Base-by-base conservation (phyloP, 352 stramenopile species). In the Poterioochromonas sp. region DNA sequence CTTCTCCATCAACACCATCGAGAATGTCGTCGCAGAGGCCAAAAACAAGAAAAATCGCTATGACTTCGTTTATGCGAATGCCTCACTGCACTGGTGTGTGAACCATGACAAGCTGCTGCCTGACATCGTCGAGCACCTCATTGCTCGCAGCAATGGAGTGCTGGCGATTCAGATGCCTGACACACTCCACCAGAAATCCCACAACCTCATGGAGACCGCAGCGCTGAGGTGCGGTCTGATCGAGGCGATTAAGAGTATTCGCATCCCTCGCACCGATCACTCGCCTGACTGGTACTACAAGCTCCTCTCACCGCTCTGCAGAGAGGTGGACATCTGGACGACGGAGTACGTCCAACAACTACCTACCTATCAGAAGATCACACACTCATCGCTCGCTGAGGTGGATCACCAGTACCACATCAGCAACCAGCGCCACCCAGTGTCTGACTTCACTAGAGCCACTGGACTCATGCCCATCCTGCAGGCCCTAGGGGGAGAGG, bases 131-230 rank as follows among this genome's bases (percentile, higher is more conserved):
- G 2, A 29, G 11, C 49, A 74, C 37, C 1, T 35, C 0, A 34
- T 74, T 51, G 11, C 1, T 3, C 40, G 37, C 1, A 54, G 53
- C 40, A 37, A 37, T 58, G 65, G 65, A 26, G 20, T 74, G 2
- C 29, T 74, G 18, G 65, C 65, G 1, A 54, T 74, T 29, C 65
- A 74, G 32, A 74, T 74, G 65, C 65, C 65, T 35, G 65, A 74
- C 32, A 74, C 65, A 11, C 39, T 18, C 32, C 5, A 58, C 3
- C 65, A 74, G 29, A 12, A 3, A 32, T 74, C 65, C 32, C 65
- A 74, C 32, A 39, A 22, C 1, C 40, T 74, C 5, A 74, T 74
- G 65, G 65, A 58, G 40, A 54, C 37, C 3, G 65, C 65, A 32
- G 65, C 65, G 3, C 22, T 58, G 40, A 8, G 41, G 32, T 35